Evolutionary conservation across 176 grass and related monocot genomes (phyloP).

Genomic region (Eragrostis nindensis): DNA sequence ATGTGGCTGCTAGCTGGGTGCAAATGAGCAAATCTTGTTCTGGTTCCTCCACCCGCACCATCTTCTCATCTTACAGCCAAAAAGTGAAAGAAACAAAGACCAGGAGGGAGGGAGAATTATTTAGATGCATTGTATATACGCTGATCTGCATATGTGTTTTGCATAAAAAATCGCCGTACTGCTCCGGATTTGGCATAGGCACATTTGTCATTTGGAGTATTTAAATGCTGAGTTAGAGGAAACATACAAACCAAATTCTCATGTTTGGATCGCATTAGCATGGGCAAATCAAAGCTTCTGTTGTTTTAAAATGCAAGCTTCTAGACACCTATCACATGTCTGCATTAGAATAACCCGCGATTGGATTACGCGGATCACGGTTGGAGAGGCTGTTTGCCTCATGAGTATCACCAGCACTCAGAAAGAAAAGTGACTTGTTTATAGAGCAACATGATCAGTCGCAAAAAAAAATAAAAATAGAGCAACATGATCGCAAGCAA

Average conservation of each 20-base stretch:
- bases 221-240: not conserved
- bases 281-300: not conserved
- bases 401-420: conserved; percentile 17
- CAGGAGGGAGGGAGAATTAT: not conserved
- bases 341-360: conserved; percentile 20
- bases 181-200: not conserved
- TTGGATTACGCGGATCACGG: conserved; percentile 49
- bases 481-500: not conserved
- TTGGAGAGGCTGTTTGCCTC: conserved; percentile 36
- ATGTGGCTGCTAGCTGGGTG: conserved; percentile 47
- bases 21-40: conserved; percentile 25
- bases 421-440: conserved; percentile 20
- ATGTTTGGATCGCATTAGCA: conserved; percentile 30
- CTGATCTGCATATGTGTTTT: conserved; percentile 17
- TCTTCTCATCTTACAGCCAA: conserved; percentile 9
- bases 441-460: not conserved
- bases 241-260: conserved; percentile 32
- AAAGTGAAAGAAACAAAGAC: not conserved
- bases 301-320: conserved; percentile 24
- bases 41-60: conserved; percentile 27
- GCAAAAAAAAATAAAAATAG: too few relatives aligned
- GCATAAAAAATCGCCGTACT: not conserved
- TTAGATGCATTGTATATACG: not conserved
- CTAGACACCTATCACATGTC: conserved; percentile 35
- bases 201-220: not conserved